These are phyloP conservation scores for Ramichloridium luteum DNA, from an alignment of 2,329 filamentous ascomycete species.

Conservation along the genomic window DNA sequence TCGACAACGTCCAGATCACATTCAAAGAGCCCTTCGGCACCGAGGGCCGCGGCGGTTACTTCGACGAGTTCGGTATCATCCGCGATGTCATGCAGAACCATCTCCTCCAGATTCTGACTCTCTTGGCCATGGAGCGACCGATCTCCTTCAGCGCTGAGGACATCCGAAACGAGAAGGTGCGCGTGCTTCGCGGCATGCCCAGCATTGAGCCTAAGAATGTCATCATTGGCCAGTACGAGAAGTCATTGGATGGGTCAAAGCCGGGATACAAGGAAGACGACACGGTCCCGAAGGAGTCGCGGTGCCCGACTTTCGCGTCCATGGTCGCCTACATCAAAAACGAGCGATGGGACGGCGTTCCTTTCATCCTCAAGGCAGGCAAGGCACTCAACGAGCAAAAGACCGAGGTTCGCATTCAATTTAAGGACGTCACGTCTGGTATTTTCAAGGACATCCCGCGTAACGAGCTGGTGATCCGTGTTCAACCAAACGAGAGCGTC, in stretches of 20 bases:
- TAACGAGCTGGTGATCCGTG: constrained; percentile 97
- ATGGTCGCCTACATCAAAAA: constrained; percentile 99
- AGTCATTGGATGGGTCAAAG: constrained; percentile 90
- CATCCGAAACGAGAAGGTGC: constrained; percentile 96
- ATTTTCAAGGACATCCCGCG: constrained; percentile 99
- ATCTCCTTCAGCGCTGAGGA: constrained; percentile 98
- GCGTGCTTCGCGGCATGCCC: constrained; percentile 84
- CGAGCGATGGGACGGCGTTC: constrained; percentile 97
- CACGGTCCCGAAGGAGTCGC: constrained; percentile 90
- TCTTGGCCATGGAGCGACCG: constrained; percentile 94
- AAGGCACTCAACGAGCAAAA: constrained; percentile 98
- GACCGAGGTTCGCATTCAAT: constrained; percentile 97
- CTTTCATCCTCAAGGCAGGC: constrained; percentile 98
- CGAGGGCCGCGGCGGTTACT: constrained; percentile 94
- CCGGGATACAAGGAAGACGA: constrained; percentile 98
- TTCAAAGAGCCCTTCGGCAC: constrained; percentile 99
- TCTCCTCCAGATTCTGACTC: constrained; percentile 85
- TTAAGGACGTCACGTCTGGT: constrained; percentile 97
- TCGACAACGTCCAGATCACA: constrained; percentile 97
- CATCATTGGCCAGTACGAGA: constrained; percentile 97
- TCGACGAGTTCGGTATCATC: constrained; percentile 98
- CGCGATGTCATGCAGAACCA: constrained; percentile 99
- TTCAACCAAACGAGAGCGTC: constrained; percentile 98
- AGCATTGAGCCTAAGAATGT: constrained; percentile 98
- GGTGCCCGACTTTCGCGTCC: constrained; percentile 96